Evolutionary conservation across 768 basidiomycete species (phyloP), one percentile per base, ranked within the genome.

Genomic region (Sarcomyxa edulis): DNA sequence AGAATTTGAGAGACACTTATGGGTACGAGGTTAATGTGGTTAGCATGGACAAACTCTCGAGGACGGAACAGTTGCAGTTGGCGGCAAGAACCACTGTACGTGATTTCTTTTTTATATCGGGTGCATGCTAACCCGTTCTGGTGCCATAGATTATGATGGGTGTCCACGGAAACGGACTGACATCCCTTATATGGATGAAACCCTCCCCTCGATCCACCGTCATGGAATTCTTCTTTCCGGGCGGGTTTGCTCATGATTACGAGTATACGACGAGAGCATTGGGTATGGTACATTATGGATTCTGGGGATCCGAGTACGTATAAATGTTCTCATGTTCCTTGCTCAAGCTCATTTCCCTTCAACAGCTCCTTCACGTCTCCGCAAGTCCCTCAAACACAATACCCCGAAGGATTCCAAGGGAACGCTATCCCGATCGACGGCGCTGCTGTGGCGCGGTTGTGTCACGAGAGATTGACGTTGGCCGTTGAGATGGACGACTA

Each of bases 21-120:
- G 88, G 84, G 2, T 89, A 84, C 52, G 93, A 96, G 61, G 80
- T 96, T 32, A 89, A 94, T 50, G 68, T 95, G 29, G 90, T 93
- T 3, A 74, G 73, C 43, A 84, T 91, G 66, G 91, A 94, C 58
- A 77, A 83, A 47, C 69, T 95, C 53, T 68, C 84, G 3, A 69
- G 88, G 16, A 68, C 73, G 12, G 88, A 96, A 47, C 93, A 97
- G 55, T 71, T 97, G 38, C 59, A 64, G 35, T 61, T 97, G 3
- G 84, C 93, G 7, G 87, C 80, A 3, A 69, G 89, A 44, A 91
- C 92, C 2, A 96, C 93, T 34, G 88, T 93, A 54, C 50, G 80
- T 60, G 2, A 23, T 32, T 5, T 27, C 15, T 43, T 14, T 38
- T 16, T 20, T 11, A 32, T 19, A 12, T 10, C 12, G 12, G 2